Evolutionary conservation across 176 grass and related monocot species (phyloP).

Genomic region (Hyparrhenia diplandra): DNA sequence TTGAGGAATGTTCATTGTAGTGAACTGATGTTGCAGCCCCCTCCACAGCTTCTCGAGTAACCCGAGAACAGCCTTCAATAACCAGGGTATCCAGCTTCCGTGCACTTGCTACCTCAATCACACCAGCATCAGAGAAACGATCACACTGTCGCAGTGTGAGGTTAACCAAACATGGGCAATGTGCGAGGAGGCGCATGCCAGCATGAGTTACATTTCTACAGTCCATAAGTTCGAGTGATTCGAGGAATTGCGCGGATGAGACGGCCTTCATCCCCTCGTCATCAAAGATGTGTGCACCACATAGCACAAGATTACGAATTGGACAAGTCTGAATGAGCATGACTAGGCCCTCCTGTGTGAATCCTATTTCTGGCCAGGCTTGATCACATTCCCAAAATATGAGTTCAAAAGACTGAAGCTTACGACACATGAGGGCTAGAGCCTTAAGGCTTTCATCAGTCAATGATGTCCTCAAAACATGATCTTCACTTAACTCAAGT

Average conservation of each 20-base stretch:
- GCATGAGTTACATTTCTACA: no score
- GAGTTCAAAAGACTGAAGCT: slow-evolving; percentile 36
- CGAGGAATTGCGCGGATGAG: slow-evolving; percentile 23
- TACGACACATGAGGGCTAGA: not conserved
- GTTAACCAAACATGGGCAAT: no score
- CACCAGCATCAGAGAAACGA: no score
- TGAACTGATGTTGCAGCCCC: no score
- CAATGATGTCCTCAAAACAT: not conserved
- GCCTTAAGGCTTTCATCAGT: slow-evolving; percentile 39
- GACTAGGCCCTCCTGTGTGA: not conserved
- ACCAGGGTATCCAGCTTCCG: no score
- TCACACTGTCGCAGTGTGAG: no score
- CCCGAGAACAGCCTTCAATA: no score
- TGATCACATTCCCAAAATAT: not conserved
- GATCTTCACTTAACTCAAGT: not conserved
- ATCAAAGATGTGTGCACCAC: slow-evolving; percentile 34
- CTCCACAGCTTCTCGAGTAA: no score
- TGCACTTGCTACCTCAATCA: no score
- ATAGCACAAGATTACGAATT: slow-evolving; percentile 32
- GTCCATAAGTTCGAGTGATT: slow-evolving; percentile 23
- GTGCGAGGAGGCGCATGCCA: no score
- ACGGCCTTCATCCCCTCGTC: slow-evolving; percentile 36
- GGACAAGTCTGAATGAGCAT: slow-evolving; percentile 39
- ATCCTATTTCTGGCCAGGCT: not conserved
- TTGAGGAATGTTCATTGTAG: no score